Evolutionary conservation across 2,329 filamentous ascomycete genomes (phyloP).

Genomic region (Curvularia eragrostidis): DNA sequence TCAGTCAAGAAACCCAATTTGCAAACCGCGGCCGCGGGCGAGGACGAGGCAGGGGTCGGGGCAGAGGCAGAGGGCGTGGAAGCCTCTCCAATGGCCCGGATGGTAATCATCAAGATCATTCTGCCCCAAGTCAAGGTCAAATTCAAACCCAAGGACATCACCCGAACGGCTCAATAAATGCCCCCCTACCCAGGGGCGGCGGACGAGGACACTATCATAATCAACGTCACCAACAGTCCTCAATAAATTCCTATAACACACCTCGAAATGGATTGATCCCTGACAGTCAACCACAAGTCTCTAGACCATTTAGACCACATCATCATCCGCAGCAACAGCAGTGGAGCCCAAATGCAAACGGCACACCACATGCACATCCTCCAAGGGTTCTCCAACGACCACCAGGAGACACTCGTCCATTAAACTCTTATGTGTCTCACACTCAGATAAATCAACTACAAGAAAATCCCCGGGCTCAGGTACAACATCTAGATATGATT

Average conservation of each 20-base stretch:
- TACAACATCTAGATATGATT: conserved; percentile 53
- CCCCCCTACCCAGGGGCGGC: conserved; percentile 13
- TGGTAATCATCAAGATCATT: conserved; percentile 10
- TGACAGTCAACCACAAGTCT: conserved; percentile 3
- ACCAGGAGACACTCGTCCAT: conserved; percentile 21
- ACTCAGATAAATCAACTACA: conserved; percentile 25
- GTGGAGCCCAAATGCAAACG: conserved; percentile 1
- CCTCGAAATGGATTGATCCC: conserved; percentile 5
- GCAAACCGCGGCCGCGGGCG: conserved; percentile 24
- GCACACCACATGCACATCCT: conserved; percentile 9
- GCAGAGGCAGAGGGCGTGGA: conserved; percentile 26
- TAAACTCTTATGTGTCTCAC: conserved; percentile 22
- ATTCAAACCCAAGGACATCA: conserved; percentile 18
- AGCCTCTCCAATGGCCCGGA: conserved; percentile 20
- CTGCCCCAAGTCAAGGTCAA: conserved; percentile 17
- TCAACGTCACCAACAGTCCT: conserved; percentile 20
- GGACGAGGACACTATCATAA: conserved; percentile 16
- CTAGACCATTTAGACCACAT: conserved; percentile 7
- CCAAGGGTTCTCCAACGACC: conserved; percentile 35
- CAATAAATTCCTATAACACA: conserved; percentile 2
- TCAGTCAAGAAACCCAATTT: conserved; percentile 26
- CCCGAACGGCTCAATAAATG: conserved; percentile 5
- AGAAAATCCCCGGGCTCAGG: conserved; percentile 45
- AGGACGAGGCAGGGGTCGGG: conserved; percentile 16
- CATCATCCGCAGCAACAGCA: conserved; percentile 13